Evolutionary conservation across 805 yeast genomes (phyloP).

Genomic region (Citeromyces nyonsensis): DNA sequence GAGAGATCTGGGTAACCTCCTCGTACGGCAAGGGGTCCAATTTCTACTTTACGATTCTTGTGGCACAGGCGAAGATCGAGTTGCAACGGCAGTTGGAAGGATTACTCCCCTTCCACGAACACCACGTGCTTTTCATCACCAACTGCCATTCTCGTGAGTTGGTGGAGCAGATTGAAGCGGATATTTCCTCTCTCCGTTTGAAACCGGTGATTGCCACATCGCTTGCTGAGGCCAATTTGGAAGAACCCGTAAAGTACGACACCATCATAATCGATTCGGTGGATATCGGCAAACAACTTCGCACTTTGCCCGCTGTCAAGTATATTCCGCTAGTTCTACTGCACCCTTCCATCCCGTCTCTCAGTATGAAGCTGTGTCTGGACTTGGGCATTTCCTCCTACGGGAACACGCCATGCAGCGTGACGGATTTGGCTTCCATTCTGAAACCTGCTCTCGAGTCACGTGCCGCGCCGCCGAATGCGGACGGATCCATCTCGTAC

Average conservation of each 20-base stretch:
- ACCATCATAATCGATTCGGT: slow-evolving; percentile 73
- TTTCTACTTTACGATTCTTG: slow-evolving; percentile 68
- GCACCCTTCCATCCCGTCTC: slow-evolving; percentile 60
- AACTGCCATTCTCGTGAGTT: slow-evolving; percentile 41
- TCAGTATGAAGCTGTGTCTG: slow-evolving; percentile 68
- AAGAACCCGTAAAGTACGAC: slow-evolving; percentile 50
- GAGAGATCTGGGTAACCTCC: slow-evolving; percentile 84
- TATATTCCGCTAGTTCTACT: slow-evolving; percentile 73
- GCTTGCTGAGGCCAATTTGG: slow-evolving; percentile 39
- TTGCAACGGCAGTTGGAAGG: slow-evolving; percentile 52
- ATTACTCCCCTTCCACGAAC: slow-evolving; percentile 56
- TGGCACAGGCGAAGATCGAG: slow-evolving; percentile 54
- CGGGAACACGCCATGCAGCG: slow-evolving; percentile 80
- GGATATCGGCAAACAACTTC: slow-evolving; percentile 54
- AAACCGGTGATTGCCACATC: slow-evolving; percentile 40
- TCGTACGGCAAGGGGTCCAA: slow-evolving; percentile 70
- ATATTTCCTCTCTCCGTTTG: slow-evolving; percentile 38
- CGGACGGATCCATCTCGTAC: slow-evolving; percentile 65
- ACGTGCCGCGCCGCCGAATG: slow-evolving; percentile 63
- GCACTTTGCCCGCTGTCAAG: slow-evolving; percentile 63
- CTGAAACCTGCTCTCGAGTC: slow-evolving; percentile 77
- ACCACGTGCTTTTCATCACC: slow-evolving; percentile 55
- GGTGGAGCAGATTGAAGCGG: slow-evolving; percentile 30
- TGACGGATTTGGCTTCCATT: slow-evolving; percentile 69
- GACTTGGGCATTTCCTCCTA: slow-evolving; percentile 80